phyloP scores from a whole-genome alignment of 768 basidiomycete genomes.

The Symmetrospora coprosmae region DNA sequence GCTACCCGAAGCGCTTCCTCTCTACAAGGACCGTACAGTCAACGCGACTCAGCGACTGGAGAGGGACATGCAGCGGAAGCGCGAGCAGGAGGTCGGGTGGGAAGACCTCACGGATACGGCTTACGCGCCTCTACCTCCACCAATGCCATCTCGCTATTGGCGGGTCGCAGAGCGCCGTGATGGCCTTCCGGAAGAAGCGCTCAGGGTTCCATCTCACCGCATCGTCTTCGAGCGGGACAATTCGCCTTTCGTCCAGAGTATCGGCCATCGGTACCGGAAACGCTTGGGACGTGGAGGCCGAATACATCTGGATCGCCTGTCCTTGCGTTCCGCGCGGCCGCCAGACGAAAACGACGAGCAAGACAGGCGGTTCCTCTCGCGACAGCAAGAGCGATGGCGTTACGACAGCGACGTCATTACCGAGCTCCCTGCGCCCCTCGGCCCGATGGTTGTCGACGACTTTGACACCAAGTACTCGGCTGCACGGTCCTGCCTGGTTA shows the following conservation, averaged over 20 bases:
- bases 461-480: conserved; percentile 10
- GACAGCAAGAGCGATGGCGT: conserved; percentile 25
- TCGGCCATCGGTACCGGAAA: conserved; percentile 45
- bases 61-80: conserved; percentile 48
- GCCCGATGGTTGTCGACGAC: conserved; percentile 29
- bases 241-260: conserved; percentile 37
- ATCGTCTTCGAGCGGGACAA: conserved; percentile 31
- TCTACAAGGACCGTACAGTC: conserved; percentile 46
- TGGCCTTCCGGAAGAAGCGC: conserved; percentile 30
- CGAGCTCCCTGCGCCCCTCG: conserved; percentile 28
- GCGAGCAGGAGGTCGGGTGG: conserved; percentile 65
- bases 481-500: conserved; percentile 21
- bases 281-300: conserved; percentile 75
- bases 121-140: conserved; percentile 51
- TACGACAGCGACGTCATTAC: conserved; percentile 28
- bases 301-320: conserved; percentile 52
- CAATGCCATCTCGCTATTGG: conserved; percentile 43
- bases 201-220: conserved; percentile 17
- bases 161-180: conserved; percentile 43
- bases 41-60: conserved; percentile 53
- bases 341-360: conserved; percentile 17
- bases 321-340: not conserved
- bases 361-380: conserved; percentile 19
- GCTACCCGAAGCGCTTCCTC: conserved; percentile 35
- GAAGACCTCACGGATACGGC: conserved; percentile 75